Evolutionary conservation across 192 early-diverging fungal species (phyloP).

Genomic region (Entomortierella chlamydospora): DNA sequence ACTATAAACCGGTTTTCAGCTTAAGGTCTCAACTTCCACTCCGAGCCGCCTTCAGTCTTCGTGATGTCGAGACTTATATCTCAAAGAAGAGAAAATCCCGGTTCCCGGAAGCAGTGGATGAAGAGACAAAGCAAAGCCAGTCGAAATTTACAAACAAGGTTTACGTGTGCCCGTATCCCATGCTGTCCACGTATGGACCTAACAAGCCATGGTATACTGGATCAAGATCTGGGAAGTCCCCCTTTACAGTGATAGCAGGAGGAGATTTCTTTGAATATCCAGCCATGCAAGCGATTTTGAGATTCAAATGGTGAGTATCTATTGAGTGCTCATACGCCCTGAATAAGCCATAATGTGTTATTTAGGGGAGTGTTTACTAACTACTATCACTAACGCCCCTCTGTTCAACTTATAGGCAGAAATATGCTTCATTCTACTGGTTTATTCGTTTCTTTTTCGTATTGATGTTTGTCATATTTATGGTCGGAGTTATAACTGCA

Average conservation of each 20-base stretch:
- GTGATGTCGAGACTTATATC: not conserved
- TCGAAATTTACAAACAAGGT: constrained; percentile 25
- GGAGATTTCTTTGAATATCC: constrained; percentile 46
- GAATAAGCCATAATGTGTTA: too few relatives aligned
- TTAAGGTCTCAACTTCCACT: constrained; percentile 35
- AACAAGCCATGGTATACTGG: constrained; percentile 5
- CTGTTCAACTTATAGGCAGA: too few relatives aligned
- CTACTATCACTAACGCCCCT: too few relatives aligned
- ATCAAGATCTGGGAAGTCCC: too few relatives aligned
- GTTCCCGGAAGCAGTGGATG: not conserved
- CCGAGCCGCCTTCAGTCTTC: too few relatives aligned
- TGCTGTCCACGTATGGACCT: constrained; percentile 30
- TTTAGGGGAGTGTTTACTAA: too few relatives aligned
- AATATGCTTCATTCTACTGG: constrained; percentile 35
- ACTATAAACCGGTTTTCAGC: constrained; percentile 32
- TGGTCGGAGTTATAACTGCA: constrained; percentile 11
- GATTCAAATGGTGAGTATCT: constrained; percentile 42
- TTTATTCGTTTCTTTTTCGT: constrained; percentile 9
- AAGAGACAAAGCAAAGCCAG: not conserved
- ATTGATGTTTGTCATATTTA: constrained; percentile 11
- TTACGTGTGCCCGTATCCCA: constrained; percentile 43
- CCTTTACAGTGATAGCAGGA: constrained; percentile 38
- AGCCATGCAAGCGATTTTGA: constrained; percentile 35
- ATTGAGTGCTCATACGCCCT: too few relatives aligned
- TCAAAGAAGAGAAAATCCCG: not conserved